Conservation (phyloP, 306 rosid species). For the Dalbergia oliveri region DNA sequence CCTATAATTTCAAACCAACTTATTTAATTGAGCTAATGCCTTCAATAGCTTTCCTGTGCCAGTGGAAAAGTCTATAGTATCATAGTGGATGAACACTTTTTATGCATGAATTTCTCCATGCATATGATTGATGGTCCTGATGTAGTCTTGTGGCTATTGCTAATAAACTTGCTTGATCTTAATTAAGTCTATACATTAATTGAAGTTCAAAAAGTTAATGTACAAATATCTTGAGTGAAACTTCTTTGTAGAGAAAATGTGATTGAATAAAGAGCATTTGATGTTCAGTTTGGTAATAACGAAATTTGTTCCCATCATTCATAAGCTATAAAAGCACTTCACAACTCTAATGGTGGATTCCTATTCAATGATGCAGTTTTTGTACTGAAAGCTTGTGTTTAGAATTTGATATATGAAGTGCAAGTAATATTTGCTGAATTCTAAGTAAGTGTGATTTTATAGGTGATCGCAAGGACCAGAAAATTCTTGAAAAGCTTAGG, state of each 20-base stretch:
- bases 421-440: slow-evolving; percentile 31
- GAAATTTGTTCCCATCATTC: slow-evolving; percentile 14
- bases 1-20: no score
- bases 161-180: no score
- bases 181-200: slow-evolving; percentile 8
- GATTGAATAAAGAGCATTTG: slow-evolving; percentile 31
- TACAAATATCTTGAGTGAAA: slow-evolving; percentile 21
- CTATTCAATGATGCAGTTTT: slow-evolving; percentile 5
- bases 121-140: no score
- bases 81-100: no score
- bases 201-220: slow-evolving; percentile 5
- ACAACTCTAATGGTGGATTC: slow-evolving; percentile 27
- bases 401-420: slow-evolving; percentile 16
- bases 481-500: slow-evolving; percentile 78
- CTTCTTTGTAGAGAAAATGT: slow-evolving; percentile 26
- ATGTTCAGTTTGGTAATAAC: slow-evolving; percentile 18
- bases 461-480: slow-evolving; percentile 94
- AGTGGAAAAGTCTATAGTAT: no score
- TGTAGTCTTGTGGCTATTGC: no score
- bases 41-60: no score
- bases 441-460: slow-evolving; percentile 42
- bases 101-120: no score
- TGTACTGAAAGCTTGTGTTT: slow-evolving; percentile 26
- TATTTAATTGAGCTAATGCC: no score
- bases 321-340: slow-evolving; percentile 33